phyloP scores from a whole-genome alignment of 495 filamentous ascomycete genomes.

The Arthonia radiata region DNA sequence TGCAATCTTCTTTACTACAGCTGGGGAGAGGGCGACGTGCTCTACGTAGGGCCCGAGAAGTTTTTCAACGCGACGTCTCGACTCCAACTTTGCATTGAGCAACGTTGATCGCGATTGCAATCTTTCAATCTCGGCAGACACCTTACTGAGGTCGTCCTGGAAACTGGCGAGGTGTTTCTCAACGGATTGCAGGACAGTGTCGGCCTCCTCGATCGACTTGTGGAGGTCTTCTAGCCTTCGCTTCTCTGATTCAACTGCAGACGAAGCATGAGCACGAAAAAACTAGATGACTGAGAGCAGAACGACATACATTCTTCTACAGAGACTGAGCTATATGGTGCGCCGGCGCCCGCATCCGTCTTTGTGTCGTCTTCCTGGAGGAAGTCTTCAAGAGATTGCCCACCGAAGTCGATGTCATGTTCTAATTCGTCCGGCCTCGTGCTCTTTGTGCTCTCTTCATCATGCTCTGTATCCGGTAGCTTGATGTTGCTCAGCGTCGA shows the following conservation, averaged over 20 bases:
- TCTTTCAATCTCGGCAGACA: constrained; percentile 85
- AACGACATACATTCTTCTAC: constrained; percentile 44
- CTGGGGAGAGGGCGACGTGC: constrained; percentile 67
- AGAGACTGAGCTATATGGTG: constrained; percentile 37
- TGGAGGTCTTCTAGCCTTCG: constrained; percentile 82
- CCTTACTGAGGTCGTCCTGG: constrained; percentile 68
- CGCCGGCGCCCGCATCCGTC: constrained; percentile 10
- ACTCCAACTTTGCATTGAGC: constrained; percentile 69
- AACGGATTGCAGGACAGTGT: constrained; percentile 80
- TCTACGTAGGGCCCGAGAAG: constrained; percentile 75
- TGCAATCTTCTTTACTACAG: constrained; percentile 52
- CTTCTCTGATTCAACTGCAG: constrained; percentile 54
- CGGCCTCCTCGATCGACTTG: constrained; percentile 33
- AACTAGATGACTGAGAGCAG: constrained; percentile 6
- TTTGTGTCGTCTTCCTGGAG: constrained; percentile 18
- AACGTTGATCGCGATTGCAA: constrained; percentile 66
- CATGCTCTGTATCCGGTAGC: constrained; percentile 1
- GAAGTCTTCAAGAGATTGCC: constrained; percentile 50
- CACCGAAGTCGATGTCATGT: constrained; percentile 55
- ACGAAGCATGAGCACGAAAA: constrained; percentile 3
- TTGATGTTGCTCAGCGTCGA: constrained; percentile 16
- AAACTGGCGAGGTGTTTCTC: constrained; percentile 81
- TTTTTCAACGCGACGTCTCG: constrained; percentile 71
- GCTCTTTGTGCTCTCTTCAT: constrained; percentile 1
- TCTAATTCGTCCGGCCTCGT: constrained; percentile 22